Percentiles rank a stretch among this genome's conserved stretches.
These are phyloP conservation scores for Globisporangium camurandrum DNA, from an alignment of 352 stramenopile species.

Conservation along the genomic window DNA sequence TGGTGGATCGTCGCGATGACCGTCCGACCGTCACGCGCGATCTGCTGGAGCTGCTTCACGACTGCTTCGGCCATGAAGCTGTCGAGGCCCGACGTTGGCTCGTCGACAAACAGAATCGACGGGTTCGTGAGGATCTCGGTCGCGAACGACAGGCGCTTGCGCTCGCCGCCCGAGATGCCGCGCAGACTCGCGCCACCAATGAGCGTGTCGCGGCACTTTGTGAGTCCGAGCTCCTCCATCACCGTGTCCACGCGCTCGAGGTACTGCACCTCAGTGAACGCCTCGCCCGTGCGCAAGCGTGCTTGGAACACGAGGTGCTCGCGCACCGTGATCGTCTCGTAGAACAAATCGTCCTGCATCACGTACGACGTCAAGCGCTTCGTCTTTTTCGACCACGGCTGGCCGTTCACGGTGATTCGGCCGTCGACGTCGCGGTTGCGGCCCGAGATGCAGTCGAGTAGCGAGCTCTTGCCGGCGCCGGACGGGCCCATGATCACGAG, in stretches of 20 bases:
- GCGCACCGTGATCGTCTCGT: constrained; percentile 82
- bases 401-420: constrained; percentile 57
- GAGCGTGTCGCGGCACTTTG: constrained; percentile 36
- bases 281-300: constrained; percentile 58
- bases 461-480: too few species aligned
- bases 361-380: constrained; percentile 52
- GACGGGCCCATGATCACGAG: too few species aligned
- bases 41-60: constrained; percentile 36
- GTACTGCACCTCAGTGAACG: constrained; percentile 18
- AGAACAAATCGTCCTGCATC: constrained; percentile 88
- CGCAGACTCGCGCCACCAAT: constrained; percentile 39
- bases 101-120: constrained; percentile 79
- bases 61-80: constrained; percentile 53
- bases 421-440: constrained; percentile 74
- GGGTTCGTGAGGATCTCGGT: constrained; percentile 82
- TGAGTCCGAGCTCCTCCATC: constrained; percentile 51
- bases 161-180: constrained; percentile 64
- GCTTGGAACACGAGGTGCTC: constrained; percentile 86
- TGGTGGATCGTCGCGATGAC: constrained; percentile 86
- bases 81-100: constrained; percentile 62
- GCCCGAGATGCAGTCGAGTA: too few species aligned
- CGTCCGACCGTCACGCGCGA: constrained; percentile 74
- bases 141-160: constrained; percentile 65
- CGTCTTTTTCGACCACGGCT: constrained; percentile 22
- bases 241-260: constrained; percentile 36